Conservation (phyloP, 148 eudicot species). For the Arbutus unedo region DNA sequence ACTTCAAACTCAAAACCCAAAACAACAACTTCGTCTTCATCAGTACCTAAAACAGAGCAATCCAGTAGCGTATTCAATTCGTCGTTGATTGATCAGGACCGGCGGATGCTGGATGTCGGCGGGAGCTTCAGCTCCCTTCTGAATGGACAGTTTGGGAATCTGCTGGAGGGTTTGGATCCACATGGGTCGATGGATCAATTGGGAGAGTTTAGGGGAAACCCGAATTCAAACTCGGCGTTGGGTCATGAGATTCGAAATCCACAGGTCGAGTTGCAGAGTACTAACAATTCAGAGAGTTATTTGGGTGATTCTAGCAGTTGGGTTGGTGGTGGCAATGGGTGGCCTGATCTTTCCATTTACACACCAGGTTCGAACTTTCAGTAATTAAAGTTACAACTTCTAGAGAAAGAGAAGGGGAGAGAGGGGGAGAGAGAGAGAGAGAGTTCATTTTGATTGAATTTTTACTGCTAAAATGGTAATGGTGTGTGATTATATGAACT, state of each 20-base stretch:
- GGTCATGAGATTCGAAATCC: constrained; percentile 16
- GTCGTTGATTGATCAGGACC: constrained; percentile 7
- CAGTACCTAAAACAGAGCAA: neutral
- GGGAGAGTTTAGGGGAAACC: constrained; percentile 24
- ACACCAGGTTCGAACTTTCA: constrained; percentile 59
- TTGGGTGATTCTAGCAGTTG: constrained; percentile 30
- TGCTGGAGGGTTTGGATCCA: constrained; percentile 36
- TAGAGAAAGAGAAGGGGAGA: neutral
- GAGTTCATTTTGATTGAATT: neutral
- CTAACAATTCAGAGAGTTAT: constrained; percentile 23
- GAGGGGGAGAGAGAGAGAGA: neutral
- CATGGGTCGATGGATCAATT: constrained; percentile 23
- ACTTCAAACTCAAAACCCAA: constrained; percentile 22
- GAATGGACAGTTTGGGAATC: constrained; percentile 36
- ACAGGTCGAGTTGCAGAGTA: constrained; percentile 15
- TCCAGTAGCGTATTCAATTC: neutral
- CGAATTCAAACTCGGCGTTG: constrained; percentile 23
- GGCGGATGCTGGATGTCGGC: constrained; percentile 26
- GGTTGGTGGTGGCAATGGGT: constrained; percentile 35
- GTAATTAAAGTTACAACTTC: constrained; percentile 9
- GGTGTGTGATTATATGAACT: neutral
- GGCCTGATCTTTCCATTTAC: constrained; percentile 68
- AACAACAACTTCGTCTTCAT: neutral
- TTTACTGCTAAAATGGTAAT: neutral
- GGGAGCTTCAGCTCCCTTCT: constrained; percentile 39